Base-by-base conservation (phyloP, 1,284 basidiomycete species). In the Puccinia triticina region DNA sequence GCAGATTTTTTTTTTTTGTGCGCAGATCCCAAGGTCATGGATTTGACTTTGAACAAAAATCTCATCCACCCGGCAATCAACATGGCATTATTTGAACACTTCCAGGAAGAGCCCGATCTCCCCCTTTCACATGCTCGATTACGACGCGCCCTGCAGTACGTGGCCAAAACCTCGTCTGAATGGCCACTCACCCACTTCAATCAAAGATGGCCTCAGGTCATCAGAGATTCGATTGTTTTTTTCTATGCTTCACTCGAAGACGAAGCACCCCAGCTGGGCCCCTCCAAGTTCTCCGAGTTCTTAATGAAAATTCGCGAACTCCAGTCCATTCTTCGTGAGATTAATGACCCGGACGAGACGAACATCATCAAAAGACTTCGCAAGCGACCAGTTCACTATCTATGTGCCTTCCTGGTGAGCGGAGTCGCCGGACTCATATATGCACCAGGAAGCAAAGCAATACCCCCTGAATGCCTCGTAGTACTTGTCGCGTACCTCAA, bases 121-220 rank as follows among this genome's bases (percentile, higher is more conserved):
- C 66, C 66, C 40, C 18, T 69, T 37, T 69, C 66, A 12, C 66
- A 69, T 43, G 7, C 66, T 43, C 34, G n/a, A 69, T 43, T 69
- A 12, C 40, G n/a, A 66, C n/a, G 64, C 32, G 64, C 64, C 7
- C 26, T 66, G n/a, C n/a, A 66, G 32, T 66, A 69, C 43, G 66
- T 64, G 66, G 32, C 66, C 10, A 43, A 43, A 37, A n/a, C 16
- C 66, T 40, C 32, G 40, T 69, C 66, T 40, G 34, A 37, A 18
- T 40, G 3, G 21, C 61, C 66, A 69, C 32, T 2, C 2, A 69
- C 66, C 7, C 66, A 69, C 40, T 69, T 69, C 66, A 5, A 69
- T 43, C 32, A 69, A 23, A 5, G n/a, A 43, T 69, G 66, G 66
- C 66, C 66, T 23, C 66, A 69, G 40, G n/a, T 69, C 14, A 69